Base-by-base conservation (phyloP, 2,329 filamentous ascomycete species). In the Fusarium udum region DNA sequence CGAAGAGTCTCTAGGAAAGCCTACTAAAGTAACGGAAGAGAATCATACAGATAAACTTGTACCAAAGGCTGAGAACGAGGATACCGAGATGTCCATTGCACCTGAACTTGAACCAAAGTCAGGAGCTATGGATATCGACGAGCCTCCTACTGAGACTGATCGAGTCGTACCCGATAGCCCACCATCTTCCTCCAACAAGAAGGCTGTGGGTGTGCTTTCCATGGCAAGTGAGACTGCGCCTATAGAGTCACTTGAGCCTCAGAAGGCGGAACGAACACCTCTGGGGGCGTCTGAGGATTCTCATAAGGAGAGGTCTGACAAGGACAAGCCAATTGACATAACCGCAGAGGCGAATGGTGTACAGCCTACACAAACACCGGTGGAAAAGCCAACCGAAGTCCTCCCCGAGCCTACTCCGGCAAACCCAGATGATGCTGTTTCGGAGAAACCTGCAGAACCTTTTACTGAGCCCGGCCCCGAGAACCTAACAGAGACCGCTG, bases 91-190 rank as follows among this genome's bases (percentile, higher is more conserved):
- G 20, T 59, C 60, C 68, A 62, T 73, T 22, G 18, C 28, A 28
- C 43, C 69, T 6, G 75, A 77, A 28, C 73, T 73, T 39, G 78
- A 81, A 59, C 79, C 84, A 6, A 84, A 84, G 67, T 76, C 80
- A 3, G 84, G 85, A 63, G 81, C 85, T 49, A 83, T 84, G 80
- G 84, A 86, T 15, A 77, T 81, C 13, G 83, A 85, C 51, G 70
- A 75, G 26, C 70, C 73, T 31, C 58, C 56, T 20, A 34, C 53
- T 22, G 61, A 65, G 15, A 49, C 65, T 22, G 66, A 66, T 14
- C 40, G 63, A 15, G 55, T 18, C 28, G 52, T 56, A 18, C 64
- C 69, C 7, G 72, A 75, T 16, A 51, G 34, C 16, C 49, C 56
- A 28, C n/a, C 65, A 8, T 61, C 67, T 6, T 48, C 45, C 6